Evolutionary conservation across 805 yeast species (phyloP).

Genomic region (Wickerhamomyces bovis): DNA sequence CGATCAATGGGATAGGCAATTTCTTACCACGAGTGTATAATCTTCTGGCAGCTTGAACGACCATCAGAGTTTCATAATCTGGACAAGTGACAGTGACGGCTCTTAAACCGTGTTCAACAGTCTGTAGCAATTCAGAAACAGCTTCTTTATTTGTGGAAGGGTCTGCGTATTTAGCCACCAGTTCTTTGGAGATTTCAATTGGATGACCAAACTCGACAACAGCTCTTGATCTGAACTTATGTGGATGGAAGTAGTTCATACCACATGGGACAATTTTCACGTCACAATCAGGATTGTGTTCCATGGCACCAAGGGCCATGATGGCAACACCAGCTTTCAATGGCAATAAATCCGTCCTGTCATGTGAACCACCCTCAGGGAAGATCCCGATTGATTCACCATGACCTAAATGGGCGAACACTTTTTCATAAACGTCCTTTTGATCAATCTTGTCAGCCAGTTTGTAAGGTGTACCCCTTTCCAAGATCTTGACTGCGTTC

Average conservation of each 20-base stretch:
- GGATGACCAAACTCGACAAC: constrained; percentile 94
- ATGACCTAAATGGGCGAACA: constrained; percentile 73
- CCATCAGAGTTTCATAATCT: constrained; percentile 91
- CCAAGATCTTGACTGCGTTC: constrained; percentile 38
- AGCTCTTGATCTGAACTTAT: constrained; percentile 91
- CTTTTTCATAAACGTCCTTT: constrained; percentile 72
- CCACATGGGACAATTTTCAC: constrained; percentile 95
- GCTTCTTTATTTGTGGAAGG: constrained; percentile 64
- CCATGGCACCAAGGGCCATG: constrained; percentile 95
- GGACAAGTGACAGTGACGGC: constrained; percentile 92
- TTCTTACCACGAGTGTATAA: constrained; percentile 72
- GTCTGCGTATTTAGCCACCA: constrained; percentile 58
- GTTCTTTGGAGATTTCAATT: constrained; percentile 52
- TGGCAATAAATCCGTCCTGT: constrained; percentile 85
- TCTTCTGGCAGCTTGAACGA: constrained; percentile 90
- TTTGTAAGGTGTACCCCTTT: constrained; percentile 53
- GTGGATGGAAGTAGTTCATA: constrained; percentile 94
- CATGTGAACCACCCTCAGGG: constrained; percentile 99
- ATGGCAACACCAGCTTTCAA: constrained; percentile 96
- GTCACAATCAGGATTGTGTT: constrained; percentile 62
- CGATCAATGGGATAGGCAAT: constrained; percentile 74
- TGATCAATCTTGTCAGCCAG: constrained; percentile 84
- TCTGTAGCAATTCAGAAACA: constrained; percentile 65
- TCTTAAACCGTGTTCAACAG: constrained; percentile 68
- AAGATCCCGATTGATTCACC: constrained; percentile 88